Base-by-base conservation (phyloP, 2,329 filamentous ascomycete genomes). In the Fusarium sp. region DNA sequence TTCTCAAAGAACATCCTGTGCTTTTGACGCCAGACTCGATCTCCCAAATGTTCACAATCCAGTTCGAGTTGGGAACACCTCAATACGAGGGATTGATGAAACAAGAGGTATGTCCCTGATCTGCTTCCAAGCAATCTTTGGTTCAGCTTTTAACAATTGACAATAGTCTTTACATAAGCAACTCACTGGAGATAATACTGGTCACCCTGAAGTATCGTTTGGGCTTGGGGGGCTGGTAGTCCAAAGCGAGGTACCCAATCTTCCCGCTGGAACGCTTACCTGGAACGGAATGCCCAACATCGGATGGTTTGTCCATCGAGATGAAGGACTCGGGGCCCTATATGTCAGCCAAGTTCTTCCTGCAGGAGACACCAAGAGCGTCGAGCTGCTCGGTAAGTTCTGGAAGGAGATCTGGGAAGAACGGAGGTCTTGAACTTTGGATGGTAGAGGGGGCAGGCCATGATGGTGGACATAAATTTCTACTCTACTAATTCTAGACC, bases 221-320 rank as follows among this genome's bases (percentile, higher is more conserved):
- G 43, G 58, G 15, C 36, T 61, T 10, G 58, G 58, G 7, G 53
- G 60, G 12, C 31, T 62, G 36, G 52, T 58, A 6, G 46, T 57
- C n/a, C 46, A 39, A 7, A 30, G 23, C 3, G 40, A 43, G 9
- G 53, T 57, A n/a, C 60, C 60, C 30, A 62, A 57, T 47, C 60
- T 62, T 12, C 60, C 60, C 6, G 46, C 37, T 18, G 46, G 46
- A n/a, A 62, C 60, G 27, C 34, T 62, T 18, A 50, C 60, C 6
- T 62, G 60, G 60, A 62, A 62, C 43, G 53, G 60, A 40, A 62
- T 62, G 60, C 60, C 60, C 10, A 62, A 62, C 23, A 62, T 62
- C 31, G 53, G 60, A n/a, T 62, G 60, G 60, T 62, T 46, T 36
- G 47, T 62, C 5, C 57, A 62, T 23, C 52, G 60, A 27, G 46